Evolutionary conservation across 306 rosid species (phyloP).

Genomic region (Cicer chorassanicum): DNA sequence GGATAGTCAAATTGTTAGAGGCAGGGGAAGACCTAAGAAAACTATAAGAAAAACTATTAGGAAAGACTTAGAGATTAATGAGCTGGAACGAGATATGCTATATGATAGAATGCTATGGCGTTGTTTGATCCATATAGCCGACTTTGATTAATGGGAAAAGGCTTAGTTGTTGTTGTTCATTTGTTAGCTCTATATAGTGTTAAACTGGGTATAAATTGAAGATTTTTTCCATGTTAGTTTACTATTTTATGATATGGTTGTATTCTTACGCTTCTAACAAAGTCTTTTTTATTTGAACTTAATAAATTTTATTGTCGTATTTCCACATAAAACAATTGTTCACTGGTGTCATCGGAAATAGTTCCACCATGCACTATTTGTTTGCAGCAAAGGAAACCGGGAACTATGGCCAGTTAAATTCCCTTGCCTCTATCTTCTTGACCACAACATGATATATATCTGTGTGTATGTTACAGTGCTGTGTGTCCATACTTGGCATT

Average conservation of each 20-base stretch:
- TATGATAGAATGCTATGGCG: no score
- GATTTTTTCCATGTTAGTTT: conserved; percentile 35
- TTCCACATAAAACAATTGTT: conserved; percentile 24
- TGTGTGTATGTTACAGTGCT: conserved; percentile 64
- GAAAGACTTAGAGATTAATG: no score
- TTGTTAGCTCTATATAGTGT: conserved; percentile 11
- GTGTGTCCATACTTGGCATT: conserved; percentile 96
- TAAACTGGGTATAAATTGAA: conserved; percentile 23
- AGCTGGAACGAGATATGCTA: no score
- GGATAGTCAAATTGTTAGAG: no score
- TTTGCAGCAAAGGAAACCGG: conserved; percentile 38
- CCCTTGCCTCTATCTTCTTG: conserved; percentile 19
- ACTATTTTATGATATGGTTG: conserved; percentile 13
- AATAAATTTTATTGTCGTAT: conserved; percentile 33
- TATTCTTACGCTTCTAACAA: conserved; percentile 33
- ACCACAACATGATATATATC: conserved; percentile 31
- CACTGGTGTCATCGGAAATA: conserved; percentile 31
- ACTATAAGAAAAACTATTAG: no score
- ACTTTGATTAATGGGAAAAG: no score
- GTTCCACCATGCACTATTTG: conserved; percentile 29
- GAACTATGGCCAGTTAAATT: not conserved
- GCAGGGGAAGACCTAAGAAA: no score
- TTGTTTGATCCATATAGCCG: no score
- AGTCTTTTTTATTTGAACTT: conserved; percentile 37
- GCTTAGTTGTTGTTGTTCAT: not conserved